phyloP scores from a whole-genome alignment of 2,329 filamentous ascomycete species.

The Davidsoniella eucalypti region DNA sequence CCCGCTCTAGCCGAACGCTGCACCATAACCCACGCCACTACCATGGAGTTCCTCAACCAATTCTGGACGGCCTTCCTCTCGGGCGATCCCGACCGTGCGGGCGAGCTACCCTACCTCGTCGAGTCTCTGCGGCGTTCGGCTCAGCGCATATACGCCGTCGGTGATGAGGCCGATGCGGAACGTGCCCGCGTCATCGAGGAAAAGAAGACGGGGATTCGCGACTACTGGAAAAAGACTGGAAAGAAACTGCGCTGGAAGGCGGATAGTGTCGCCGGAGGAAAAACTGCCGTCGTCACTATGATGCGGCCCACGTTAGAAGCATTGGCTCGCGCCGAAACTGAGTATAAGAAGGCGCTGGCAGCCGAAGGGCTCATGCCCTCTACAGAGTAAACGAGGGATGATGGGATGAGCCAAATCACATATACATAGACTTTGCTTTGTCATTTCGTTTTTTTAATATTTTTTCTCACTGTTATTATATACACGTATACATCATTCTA shows the following conservation, averaged over 20 bases:
- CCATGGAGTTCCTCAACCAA: slow-evolving; percentile 88
- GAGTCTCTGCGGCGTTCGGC: slow-evolving; percentile 66
- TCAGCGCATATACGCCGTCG: slow-evolving; percentile 65
- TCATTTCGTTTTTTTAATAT: background rate
- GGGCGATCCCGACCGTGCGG: slow-evolving; percentile 63
- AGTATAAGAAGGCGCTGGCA: slow-evolving; percentile 55
- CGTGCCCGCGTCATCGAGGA: slow-evolving; percentile 49
- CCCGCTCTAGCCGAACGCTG: slow-evolving; percentile 41
- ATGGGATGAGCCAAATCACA: background rate
- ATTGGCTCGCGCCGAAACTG: slow-evolving; percentile 50
- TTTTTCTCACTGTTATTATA: background rate
- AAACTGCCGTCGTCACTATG: slow-evolving; percentile 57
- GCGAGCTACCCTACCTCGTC: slow-evolving; percentile 64
- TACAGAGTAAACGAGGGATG: slow-evolving; percentile 22
- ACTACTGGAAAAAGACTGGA: slow-evolving; percentile 54
- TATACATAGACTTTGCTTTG: background rate
- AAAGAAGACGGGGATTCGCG: slow-evolving; percentile 52
- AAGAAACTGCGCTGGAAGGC: slow-evolving; percentile 57
- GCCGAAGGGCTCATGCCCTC: slow-evolving; percentile 39
- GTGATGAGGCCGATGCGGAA: slow-evolving; percentile 61
- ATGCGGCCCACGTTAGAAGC: slow-evolving; percentile 59
- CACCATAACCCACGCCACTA: slow-evolving; percentile 69
- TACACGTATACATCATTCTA: background rate
- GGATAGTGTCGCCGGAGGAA: slow-evolving; percentile 55
- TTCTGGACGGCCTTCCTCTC: slow-evolving; percentile 92